Evolutionary conservation across 2,329 filamentous ascomycete species (phyloP), one percentile per base, ranked within the genome.

Genomic region (Exophiala viscosa): DNA sequence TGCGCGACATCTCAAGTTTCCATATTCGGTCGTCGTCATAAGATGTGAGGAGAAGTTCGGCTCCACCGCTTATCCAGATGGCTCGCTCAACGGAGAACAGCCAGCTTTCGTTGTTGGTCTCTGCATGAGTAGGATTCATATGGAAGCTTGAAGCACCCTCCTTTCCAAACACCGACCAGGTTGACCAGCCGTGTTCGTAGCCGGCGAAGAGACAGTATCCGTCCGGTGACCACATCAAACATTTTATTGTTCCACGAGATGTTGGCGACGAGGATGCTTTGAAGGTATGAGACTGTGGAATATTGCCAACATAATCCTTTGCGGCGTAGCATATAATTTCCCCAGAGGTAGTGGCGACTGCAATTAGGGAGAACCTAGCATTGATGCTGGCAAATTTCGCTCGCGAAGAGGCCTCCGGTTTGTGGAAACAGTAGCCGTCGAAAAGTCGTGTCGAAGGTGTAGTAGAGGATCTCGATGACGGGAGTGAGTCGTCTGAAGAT

Each of bases 81-180:
- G 87, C 90, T 61, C 87, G 83, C 15, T 76, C 79, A 18, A 96
- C 78, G 3, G 91, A 89, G 5, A 80, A 78, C n/a, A 97, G 76
- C 90, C 92, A 97, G 40, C 82, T 79, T 66, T 99, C 92, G 23
- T 79, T 80, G 64, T 93, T 92, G 5, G 73, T 72, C 44, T 79
- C 73, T 2, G 85, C 83, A 34, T 90, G 75, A 2, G 73, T 70
- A 20, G 76, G 74, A 62, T 95, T 88, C 10, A 82, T 78, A 5
- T 80, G 78, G 67, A 97, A 97, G 66, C 89, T 96, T 62, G 84
- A 89, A 50, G 87, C 90, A 11, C 90, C 86, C 2, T 86, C 80
- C 69, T 96, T 96, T 32, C 93, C 93, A 70, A 95, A 99, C 34
- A 97, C 93, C 67, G 92, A 97, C 92, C 92, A 99, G 42, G 85